Evolutionary conservation across 441 rosid genomes (phyloP).

Genomic region (Rhodomyrtus psidioides): DNA sequence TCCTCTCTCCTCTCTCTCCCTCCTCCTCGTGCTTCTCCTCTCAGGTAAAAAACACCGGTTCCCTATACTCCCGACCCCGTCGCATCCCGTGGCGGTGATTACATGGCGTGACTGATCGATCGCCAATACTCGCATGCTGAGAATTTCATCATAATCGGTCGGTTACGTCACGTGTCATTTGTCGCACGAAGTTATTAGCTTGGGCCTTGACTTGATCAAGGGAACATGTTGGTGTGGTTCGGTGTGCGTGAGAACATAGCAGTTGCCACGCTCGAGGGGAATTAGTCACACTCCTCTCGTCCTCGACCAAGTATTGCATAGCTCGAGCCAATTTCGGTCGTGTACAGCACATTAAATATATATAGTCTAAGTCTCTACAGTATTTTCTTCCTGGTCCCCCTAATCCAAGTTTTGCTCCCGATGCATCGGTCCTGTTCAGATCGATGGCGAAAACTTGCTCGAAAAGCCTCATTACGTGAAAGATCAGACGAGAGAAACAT

Average conservation of each 20-base stretch:
- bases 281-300: background rate
- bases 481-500: no score
- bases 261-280: background rate
- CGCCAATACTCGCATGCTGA: no score
- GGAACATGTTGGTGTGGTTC: background rate
- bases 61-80: background rate
- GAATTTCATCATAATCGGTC: accelerated
- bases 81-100: accelerated
- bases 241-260: background rate
- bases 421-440: background rate
- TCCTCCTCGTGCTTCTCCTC: background rate
- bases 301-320: background rate
- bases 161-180: background rate
- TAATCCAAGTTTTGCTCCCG: background rate
- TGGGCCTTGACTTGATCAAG: background rate
- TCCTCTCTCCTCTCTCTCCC: background rate
- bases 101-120: background rate
- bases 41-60: background rate
- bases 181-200: accelerated
- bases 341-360: background rate
- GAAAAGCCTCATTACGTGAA: background rate
- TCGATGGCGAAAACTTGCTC: background rate
- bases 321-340: background rate
- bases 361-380: background rate
- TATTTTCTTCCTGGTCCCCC: background rate